Base-by-base conservation (phyloP, 305 asterid genomes). In the Ilex paraguariensis region DNA sequence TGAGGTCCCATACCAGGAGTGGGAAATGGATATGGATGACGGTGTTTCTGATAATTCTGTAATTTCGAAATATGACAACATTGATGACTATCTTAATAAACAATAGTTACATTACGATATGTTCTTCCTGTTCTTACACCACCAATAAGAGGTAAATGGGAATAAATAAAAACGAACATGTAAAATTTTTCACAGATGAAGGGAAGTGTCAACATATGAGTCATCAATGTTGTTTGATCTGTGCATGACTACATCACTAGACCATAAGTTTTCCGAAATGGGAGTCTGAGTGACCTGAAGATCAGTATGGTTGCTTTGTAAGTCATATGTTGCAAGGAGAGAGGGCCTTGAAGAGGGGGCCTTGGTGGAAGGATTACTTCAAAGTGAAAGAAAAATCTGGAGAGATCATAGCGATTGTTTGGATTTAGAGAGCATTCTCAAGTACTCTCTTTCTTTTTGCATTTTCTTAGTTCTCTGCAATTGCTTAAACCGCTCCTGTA, bases 61-160 rank as follows among this genome's bases (percentile, higher is more conserved):
- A 58, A 74, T 59, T 72, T 60, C 85, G 69, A 86, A 84, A 76
- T 80, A 66, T 64, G 88, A 75, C 67, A 90, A 77, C 75, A 72
- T 12, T 71, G 70, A 69, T 54, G 84, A 85, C 61, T 75, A 72
- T 71, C 72, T 70, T 54, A 72, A 78, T 65, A 75, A 67, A 68
- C 72, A 75, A 21, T 21, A 21, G 63, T 82, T 68, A 50, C 42
- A 36, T 36, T 36, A 36, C 42, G 42, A 36, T 8, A 36, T 36
- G 6, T 36, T 36, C 42, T 36, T 36, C 42, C 42, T 8, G 9
- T 36, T 36, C 42, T 36, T 36, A 36, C 42, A 36, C 9, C 42
- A 36, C 42, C 42, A 36, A 8, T 4, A 1, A 36, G 42, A 36
- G 42, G 42, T 8, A 36, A 36, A 36, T 4, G 42, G 42, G 42